Evolutionary conservation across 2,329 filamentous ascomycete genomes (phyloP), one percentile per base, ranked within the genome.

Genomic region (Ophiostoma australiae): DNA sequence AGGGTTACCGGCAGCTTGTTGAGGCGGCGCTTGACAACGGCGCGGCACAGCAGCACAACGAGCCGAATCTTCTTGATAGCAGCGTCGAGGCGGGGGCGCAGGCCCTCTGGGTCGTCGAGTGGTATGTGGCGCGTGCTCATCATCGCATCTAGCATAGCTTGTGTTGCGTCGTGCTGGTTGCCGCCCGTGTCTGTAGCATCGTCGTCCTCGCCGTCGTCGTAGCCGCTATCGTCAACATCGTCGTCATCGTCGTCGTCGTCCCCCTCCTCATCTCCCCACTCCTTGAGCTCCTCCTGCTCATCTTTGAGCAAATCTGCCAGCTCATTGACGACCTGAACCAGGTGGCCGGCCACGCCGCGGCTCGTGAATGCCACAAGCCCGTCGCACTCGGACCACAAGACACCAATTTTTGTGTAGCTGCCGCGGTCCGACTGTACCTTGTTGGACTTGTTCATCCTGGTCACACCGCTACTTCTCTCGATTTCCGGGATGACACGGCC

Each of bases 381-480:
- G 79, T 97, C 94, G 76, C 94, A 97, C 7, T 89, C 86, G 70
- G 91, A 87, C 94, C 94, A 97, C 1, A 97, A 82, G 5, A 93
- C 84, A 13, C 92, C 93, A 0, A 93, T 95, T 1, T 87, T 83
- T 6, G 87, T 84, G 70, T 89, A 81, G 77, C 85, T 87, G 4
- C 85, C 85, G 73, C 83, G 86, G 0, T 81, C 82, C 1, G 74
- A 71, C 31, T 17, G 37, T 11, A 13, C 44, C 48, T 67, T 41
- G 31, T 63, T 33, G 58, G 44, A 8, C 11, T 58, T 58, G n/a
- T 63, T 33, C 1, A 63, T 31, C 6, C 44, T 67, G 33, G 3
- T 82, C 81, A 68, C 82, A 82, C 73, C 84, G 85, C 52, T 27
- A 8, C 52, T 23, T 17, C 73, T 84, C 81, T 44, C 80, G n/a